phyloP scores from a whole-genome alignment of 2,329 filamentous ascomycete genomes.

The Ceratocystis papillata region DNA sequence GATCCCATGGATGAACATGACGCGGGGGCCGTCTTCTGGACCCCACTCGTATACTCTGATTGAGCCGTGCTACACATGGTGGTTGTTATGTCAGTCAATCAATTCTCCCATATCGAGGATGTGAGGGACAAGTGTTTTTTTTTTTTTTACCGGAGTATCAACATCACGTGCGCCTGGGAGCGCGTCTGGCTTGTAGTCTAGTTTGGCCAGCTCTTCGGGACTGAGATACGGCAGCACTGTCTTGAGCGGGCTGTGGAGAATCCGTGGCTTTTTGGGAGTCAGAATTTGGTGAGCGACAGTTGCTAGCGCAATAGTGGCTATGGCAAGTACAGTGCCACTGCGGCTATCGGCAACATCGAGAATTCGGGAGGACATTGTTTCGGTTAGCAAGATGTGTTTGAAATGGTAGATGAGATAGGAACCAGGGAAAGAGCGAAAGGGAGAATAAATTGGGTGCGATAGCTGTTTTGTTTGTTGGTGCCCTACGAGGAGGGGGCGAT shows the following conservation, averaged over 20 bases:
- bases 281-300: constrained; percentile 32
- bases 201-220: constrained; percentile 31
- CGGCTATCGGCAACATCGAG: constrained; percentile 18
- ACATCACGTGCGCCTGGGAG: constrained; percentile 67
- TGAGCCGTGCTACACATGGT: constrained; percentile 49
- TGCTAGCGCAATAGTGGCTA: constrained; percentile 36
- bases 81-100: neutral
- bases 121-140: neutral
- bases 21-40: constrained; percentile 58
- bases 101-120: too few relatives aligned
- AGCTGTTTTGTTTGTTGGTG: neutral
- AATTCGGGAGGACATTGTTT: constrained; percentile 18
- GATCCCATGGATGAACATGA: constrained; percentile 73
- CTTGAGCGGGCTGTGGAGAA: constrained; percentile 38
- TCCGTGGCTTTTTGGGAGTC: constrained; percentile 34
- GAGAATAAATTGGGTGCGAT: neutral
- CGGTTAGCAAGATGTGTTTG: neutral
- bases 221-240: constrained; percentile 34
- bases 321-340: constrained; percentile 32
- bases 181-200: constrained; percentile 54
- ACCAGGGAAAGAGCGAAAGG: neutral
- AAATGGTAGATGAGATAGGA: neutral
- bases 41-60: constrained; percentile 78
- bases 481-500: neutral
- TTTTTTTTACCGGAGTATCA: constrained; percentile 43